Evolutionary conservation across 1,284 basidiomycete genomes (phyloP).

Genomic region (Pseudozyma tsukubaensis): DNA sequence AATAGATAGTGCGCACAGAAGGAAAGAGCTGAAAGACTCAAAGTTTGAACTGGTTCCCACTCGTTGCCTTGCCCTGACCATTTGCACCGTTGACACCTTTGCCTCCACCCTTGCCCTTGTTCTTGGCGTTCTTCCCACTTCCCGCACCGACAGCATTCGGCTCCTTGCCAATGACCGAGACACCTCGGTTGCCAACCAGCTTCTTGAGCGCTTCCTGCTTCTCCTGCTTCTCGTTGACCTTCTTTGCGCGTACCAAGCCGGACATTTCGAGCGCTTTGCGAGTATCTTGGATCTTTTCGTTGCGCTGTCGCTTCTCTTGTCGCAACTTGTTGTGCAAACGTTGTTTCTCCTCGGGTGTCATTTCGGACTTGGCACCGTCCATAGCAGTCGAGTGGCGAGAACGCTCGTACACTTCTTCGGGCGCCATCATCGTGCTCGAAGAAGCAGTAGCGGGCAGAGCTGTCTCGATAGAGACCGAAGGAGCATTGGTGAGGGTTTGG

Average conservation of each 20-base stretch:
- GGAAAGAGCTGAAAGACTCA: constrained; percentile 7
- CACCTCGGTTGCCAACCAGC: constrained; percentile 64
- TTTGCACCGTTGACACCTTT: constrained; percentile 11
- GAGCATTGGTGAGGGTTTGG: constrained; percentile 84
- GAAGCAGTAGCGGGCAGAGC: constrained; percentile 86
- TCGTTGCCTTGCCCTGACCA: constrained; percentile 14
- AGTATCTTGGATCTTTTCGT: constrained; percentile 74
- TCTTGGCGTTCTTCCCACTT: constrained; percentile 30
- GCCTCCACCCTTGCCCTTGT: constrained; percentile 27
- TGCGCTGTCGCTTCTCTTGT: constrained; percentile 78
- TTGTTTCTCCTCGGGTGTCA: constrained; percentile 87
- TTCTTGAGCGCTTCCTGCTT: constrained; percentile 66
- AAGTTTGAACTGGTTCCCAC: constrained; percentile 41
- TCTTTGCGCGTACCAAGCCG: constrained; percentile 63
- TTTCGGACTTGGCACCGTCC: constrained; percentile 75
- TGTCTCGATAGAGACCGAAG: constrained; percentile 87
- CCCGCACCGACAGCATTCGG: constrained; percentile 27
- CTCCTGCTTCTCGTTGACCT: constrained; percentile 52
- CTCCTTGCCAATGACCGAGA: constrained; percentile 51
- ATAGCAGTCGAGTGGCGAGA: constrained; percentile 51
- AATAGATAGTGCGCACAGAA: background rate
- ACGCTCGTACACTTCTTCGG: constrained; percentile 83
- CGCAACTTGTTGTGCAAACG: constrained; percentile 70
- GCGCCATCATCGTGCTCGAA: constrained; percentile 84
- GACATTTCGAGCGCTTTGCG: constrained; percentile 79